Evolutionary conservation across 345 rosid species (phyloP).

Genomic region (Pistacia vera): DNA sequence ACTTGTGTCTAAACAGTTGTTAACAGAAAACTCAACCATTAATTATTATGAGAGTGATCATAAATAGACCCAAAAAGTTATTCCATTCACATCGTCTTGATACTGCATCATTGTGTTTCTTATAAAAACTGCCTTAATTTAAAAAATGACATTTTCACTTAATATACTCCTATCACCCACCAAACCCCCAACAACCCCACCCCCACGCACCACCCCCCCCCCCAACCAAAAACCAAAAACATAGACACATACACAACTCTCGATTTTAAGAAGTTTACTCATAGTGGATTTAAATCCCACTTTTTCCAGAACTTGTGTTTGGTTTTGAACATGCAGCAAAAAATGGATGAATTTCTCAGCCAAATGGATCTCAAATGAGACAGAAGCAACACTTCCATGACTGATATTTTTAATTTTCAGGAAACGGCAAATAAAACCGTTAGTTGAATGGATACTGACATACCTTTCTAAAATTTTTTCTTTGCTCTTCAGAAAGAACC

Average conservation of each 20-base stretch:
- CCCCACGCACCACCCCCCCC: too few species aligned
- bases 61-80: constrained; percentile 11
- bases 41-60: constrained; percentile 7
- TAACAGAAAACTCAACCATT: constrained; percentile 19
- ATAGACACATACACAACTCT: too few species aligned
- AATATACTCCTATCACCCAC: too few species aligned
- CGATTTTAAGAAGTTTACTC: too few species aligned
- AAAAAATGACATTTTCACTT: too few species aligned
- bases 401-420: background rate
- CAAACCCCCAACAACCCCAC: too few species aligned
- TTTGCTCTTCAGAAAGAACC: constrained; percentile 80
- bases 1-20: constrained; percentile 1
- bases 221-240: too few species aligned
- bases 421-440: background rate
- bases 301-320: too few species aligned
- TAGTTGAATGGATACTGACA: constrained; percentile 13
- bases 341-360: background rate
- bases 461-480: constrained; percentile 78
- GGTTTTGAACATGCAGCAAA: background rate
- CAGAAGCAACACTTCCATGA: constrained; percentile 1
- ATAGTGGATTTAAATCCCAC: too few species aligned
- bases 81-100: too few species aligned
- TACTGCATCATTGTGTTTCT: too few species aligned
- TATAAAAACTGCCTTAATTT: too few species aligned
- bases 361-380: background rate